Percentiles rank a stretch among this genome's conserved stretches.
phyloP scores from a whole-genome alignment of 768 basidiomycete species.

The Pleurotus giganteus region DNA sequence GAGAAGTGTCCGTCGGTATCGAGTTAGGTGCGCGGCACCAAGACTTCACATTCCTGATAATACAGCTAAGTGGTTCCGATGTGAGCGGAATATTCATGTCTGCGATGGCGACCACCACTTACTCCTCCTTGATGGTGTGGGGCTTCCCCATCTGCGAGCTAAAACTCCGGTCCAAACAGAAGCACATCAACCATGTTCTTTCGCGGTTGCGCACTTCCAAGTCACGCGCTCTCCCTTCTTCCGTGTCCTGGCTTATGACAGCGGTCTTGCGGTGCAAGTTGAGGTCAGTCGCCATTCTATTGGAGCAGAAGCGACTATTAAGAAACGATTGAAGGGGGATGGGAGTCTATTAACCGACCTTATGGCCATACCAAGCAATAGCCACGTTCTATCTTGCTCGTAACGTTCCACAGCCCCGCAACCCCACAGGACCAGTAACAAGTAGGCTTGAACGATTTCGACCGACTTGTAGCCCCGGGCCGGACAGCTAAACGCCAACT shows the following conservation, averaged over 20 bases:
- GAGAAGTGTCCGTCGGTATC: constrained; percentile 58
- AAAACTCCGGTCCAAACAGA: constrained; percentile 81
- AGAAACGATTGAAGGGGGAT: background rate
- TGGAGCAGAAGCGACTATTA: constrained; percentile 4
- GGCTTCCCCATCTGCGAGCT: constrained; percentile 98
- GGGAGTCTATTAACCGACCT: constrained; percentile 41
- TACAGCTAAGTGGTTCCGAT: constrained; percentile 54
- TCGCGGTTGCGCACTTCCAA: constrained; percentile 91
- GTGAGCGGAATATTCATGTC: constrained; percentile 9
- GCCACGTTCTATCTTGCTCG: constrained; percentile 95
- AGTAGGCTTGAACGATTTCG: constrained; percentile 93
- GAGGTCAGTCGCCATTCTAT: constrained; percentile 91
- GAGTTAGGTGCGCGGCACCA: constrained; percentile 76
- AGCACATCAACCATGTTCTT: constrained; percentile 90
- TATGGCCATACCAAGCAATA: constrained; percentile 83
- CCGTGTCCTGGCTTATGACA: constrained; percentile 56
- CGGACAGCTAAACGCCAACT: constrained; percentile 85
- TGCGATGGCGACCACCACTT: constrained; percentile 29
- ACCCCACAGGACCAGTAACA: constrained; percentile 86
- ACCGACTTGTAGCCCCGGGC: constrained; percentile 89
- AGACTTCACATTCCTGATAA: constrained; percentile 76
- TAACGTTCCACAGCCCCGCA: constrained; percentile 94
- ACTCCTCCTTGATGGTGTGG: constrained; percentile 91
- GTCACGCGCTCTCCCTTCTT: constrained; percentile 80
- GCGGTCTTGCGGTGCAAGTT: constrained; percentile 90